A percentile compares a stretch with the other conserved stretches of the same genome.
phyloP scores from a whole-genome alignment of 2,329 filamentous ascomycete species.

The Aspergillus floridensis region DNA sequence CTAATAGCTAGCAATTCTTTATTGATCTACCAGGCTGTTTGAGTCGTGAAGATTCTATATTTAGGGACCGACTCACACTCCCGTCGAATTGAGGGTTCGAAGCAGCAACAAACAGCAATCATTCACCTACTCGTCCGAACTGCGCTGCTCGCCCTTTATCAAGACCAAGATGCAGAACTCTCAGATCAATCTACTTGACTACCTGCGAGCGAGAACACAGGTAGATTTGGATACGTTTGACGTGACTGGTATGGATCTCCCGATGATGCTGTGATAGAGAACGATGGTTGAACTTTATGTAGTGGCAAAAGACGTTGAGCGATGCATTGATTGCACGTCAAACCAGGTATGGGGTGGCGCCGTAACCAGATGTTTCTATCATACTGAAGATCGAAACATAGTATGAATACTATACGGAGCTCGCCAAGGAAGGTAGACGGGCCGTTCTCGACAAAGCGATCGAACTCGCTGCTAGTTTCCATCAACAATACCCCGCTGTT shows the following conservation, averaged over 20 bases:
- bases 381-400: background rate
- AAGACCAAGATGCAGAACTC: background rate
- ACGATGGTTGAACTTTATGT: background rate
- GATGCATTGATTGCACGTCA: slow-evolving; percentile 8
- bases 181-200: background rate
- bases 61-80: background rate
- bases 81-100: background rate
- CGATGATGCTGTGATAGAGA: background rate
- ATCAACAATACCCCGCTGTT: background rate
- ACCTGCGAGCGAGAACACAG: background rate
- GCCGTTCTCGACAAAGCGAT: background rate
- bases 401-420: slow-evolving; percentile 4
- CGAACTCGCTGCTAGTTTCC: background rate
- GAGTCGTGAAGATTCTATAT: background rate
- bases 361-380: too few relatives aligned
- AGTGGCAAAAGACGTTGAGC: background rate
- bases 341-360: slow-evolving; percentile 8
- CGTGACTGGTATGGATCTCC: background rate
- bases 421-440: background rate
- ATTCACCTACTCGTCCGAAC: too few relatives aligned
- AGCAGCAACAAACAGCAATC: background rate
- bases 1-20: background rate
- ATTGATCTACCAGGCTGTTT: background rate
- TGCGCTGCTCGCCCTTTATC: too few relatives aligned
- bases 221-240: slow-evolving; percentile 2